phyloP scores from a whole-genome alignment of 306 rosid species.

The Boehmeria nivea region DNA sequence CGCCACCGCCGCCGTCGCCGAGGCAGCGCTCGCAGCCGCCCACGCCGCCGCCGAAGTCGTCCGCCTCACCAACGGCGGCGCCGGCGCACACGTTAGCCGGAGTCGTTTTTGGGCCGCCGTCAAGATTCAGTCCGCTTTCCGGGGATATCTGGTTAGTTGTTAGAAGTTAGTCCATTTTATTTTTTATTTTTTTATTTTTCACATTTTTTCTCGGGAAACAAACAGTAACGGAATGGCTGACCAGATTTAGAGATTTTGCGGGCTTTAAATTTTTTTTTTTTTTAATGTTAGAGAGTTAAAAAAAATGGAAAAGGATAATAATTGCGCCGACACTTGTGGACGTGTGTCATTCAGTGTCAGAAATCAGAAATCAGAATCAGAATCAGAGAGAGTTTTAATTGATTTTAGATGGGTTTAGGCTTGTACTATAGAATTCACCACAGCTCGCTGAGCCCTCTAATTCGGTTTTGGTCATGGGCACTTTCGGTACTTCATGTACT shows the following conservation, averaged over 20 bases:
- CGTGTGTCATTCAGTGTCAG: constrained; percentile 19
- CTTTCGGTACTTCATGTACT: background rate
- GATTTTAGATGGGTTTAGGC: background rate
- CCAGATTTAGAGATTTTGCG: too few species aligned
- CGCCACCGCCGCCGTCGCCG: constrained; percentile 87
- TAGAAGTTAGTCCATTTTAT: too few species aligned
- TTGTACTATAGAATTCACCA: background rate
- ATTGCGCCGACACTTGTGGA: constrained; percentile 26
- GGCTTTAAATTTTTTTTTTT: too few species aligned
- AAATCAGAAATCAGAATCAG: background rate
- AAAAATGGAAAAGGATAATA: background rate
- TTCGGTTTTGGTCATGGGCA: background rate
- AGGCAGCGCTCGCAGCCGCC: constrained; percentile 90
- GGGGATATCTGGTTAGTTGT: constrained; percentile 74
- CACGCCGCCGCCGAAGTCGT: constrained; percentile 95
- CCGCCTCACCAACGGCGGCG: constrained; percentile 42
- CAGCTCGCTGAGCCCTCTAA: too few species aligned
- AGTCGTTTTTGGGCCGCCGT: constrained; percentile 42
- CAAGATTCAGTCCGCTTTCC: constrained; percentile 70
- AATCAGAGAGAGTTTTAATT: background rate
- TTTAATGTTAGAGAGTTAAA: background rate
- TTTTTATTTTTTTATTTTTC: too few species aligned
- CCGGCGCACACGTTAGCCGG: background rate
- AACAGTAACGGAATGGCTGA: too few species aligned
- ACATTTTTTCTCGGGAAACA: too few species aligned